Evolutionary conservation across 371 early-diverging fungal species (phyloP), one percentile per base, ranked within the genome.

Genomic region (Nematocida major): DNA sequence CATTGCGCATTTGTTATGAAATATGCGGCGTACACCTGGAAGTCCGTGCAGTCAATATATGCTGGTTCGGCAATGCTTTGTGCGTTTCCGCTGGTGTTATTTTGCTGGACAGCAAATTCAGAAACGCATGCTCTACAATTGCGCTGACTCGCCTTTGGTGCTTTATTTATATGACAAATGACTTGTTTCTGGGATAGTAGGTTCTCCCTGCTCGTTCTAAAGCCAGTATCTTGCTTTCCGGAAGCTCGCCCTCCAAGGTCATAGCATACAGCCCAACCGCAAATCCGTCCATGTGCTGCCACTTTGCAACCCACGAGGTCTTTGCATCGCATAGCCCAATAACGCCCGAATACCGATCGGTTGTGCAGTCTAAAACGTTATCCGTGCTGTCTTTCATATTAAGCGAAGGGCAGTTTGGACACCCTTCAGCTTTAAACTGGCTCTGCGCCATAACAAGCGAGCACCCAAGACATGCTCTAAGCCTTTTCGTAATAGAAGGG

Each of bases 231-330:
- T 66, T 57, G 22, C 81, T 80, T 28, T 84, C 84, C 34, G 79
- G 78, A 4, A 84, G 54, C 20, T 67, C 81, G 2, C 85, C 85
- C 30, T 82, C 83, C 5, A 84, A 79, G 22, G 66, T 81, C 57
- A 85, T 80, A 30, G 83, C 83, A 80, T 85, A 85, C 53, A 81
- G 39, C 28, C 85, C 85, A 43, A 66, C 65, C 18, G 49, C 66
- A 57, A 45, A 82, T 49, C 36, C 57, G 39, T 66, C 67, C 30
- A 81, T 59, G 42, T 84, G 79, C 51, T 84, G 85, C 85, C 85
- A 85, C 54, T 81, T 84, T 26, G 81, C 82, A 26, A 84, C 79
- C 85, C 85, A 85, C 34, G 80, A 79, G 7, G 54, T 67, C 24
- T 76, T 67, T 30, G 80, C 66, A 47, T 83, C 48, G 4, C 69